phyloP scores from a whole-genome alignment of 495 filamentous ascomycete genomes.

The Achaetomiella virescens region DNA sequence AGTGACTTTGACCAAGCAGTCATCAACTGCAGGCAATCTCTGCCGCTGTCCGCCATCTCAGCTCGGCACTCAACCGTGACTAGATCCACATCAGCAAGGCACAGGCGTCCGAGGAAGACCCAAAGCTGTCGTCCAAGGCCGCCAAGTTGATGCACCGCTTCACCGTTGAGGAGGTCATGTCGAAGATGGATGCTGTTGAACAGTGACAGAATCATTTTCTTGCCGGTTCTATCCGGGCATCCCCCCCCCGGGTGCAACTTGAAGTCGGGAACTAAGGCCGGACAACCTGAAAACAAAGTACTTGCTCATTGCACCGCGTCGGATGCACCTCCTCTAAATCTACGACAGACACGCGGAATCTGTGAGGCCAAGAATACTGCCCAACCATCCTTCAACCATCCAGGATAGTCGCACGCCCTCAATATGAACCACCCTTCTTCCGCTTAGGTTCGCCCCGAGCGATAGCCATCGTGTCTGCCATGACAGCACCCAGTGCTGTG shows the following conservation, averaged over 20 bases:
- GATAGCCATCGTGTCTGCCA: constrained; percentile 38
- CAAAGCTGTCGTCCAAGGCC: constrained; percentile 51
- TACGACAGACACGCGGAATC: neutral
- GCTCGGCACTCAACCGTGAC: neutral
- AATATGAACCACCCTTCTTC: constrained; percentile 27
- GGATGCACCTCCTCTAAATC: neutral
- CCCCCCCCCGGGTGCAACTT: neutral
- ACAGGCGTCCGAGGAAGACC: constrained; percentile 39
- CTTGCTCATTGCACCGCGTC: neutral
- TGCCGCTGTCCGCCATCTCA: neutral
- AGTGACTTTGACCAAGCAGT: constrained; percentile 12
- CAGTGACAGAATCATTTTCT: constrained; percentile 20
- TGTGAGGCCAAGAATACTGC: neutral
- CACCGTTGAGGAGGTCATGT: constrained; percentile 60
- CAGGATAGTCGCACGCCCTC: constrained; percentile 3
- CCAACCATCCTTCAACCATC: neutral
- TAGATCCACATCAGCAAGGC: constrained; percentile 63
- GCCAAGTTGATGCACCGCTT: constrained; percentile 83
- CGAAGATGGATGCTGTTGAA: constrained; percentile 62
- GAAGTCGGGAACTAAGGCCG: neutral
- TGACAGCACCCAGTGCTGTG: constrained; percentile 43
- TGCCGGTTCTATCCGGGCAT: neutral
- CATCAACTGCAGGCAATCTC: neutral
- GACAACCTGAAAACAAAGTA: neutral
- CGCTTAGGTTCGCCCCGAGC: constrained; percentile 39